These are phyloP conservation scores for Penicillium cataractarum DNA, from an alignment of 495 filamentous ascomycete genomes.

Conservation along the genomic window DNA sequence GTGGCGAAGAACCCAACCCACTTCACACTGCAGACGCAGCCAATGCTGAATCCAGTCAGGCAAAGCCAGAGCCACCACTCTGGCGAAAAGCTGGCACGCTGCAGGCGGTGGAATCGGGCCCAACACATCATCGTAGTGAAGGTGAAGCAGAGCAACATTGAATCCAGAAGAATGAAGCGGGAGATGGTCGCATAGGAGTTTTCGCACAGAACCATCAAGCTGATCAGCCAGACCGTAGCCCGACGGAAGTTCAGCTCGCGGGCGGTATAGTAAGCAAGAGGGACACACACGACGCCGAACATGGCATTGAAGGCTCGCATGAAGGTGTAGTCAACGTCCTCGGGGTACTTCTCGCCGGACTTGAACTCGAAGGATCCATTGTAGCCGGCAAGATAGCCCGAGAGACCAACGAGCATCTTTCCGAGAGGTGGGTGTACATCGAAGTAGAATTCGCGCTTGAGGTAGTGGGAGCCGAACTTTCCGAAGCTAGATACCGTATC, in stretches of 20 bases:
- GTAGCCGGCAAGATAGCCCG: conserved; percentile 93
- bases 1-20: conserved; percentile 96
- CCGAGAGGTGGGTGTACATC: conserved; percentile 97
- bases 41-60: conserved; percentile 89
- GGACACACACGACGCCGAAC: conserved; percentile 91
- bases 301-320: conserved; percentile 98
- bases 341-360: conserved; percentile 92
- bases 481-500: conserved; percentile 69
- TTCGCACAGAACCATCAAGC: conserved; percentile 95
- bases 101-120: conserved; percentile 89
- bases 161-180: conserved; percentile 95
- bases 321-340: conserved; percentile 94
- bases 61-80: conserved; percentile 94
- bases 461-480: conserved; percentile 98
- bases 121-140: conserved; percentile 96
- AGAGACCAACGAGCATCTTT: conserved; percentile 97
- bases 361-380: conserved; percentile 99
- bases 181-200: conserved; percentile 99
- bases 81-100: conserved; percentile 76
- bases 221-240: conserved; percentile 90
- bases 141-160: conserved; percentile 97
- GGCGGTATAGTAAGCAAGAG: conserved; percentile 92
- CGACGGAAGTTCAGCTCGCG: conserved; percentile 84
- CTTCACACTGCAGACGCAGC: conserved; percentile 97
- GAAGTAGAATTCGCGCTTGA: conserved; percentile 99